Conservation (phyloP, 1,284 basidiomycete genomes). For the Puccinia coronata region DNA sequence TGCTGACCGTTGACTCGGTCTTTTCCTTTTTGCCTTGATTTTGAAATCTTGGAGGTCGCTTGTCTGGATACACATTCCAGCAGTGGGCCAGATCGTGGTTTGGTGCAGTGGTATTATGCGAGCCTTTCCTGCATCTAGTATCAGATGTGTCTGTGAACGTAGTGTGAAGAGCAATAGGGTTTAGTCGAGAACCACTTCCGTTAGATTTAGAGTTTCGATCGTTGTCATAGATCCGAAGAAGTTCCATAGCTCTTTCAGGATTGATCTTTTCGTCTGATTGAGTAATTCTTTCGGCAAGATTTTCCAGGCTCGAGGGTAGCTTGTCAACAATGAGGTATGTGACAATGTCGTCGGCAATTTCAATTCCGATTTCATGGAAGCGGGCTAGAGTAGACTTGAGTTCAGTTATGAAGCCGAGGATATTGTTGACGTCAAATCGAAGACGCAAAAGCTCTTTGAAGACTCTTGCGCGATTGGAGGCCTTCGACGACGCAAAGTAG, state of each 20-base stretch:
- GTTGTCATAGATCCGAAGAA: background rate
- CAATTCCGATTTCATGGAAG: background rate
- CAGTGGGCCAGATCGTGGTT: background rate
- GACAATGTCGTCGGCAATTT: background rate
- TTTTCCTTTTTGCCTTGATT: too few species aligned
- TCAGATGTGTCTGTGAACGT: too few species aligned
- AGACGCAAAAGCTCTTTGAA: background rate
- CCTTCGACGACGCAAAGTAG: background rate
- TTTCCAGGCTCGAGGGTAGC: background rate
- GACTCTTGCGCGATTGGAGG: background rate
- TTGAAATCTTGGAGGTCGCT: background rate
- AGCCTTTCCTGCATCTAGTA: background rate
- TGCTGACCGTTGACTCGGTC: background rate
- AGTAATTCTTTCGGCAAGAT: background rate
- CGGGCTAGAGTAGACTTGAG: background rate
- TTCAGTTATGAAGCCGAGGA: background rate
- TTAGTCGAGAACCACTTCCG: background rate
- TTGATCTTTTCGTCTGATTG: background rate
- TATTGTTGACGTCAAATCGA: background rate
- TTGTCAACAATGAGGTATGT: background rate
- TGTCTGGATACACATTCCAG: background rate
- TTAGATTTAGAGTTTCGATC: background rate
- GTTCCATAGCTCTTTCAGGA: background rate
- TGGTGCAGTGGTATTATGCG: background rate
- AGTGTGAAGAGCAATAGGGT: background rate